Percentiles rank a stretch among this genome's conserved stretches.
These are phyloP conservation scores for Haberlea rhodopensis DNA, from an alignment of 257 asterid genomes.

Conservation along the genomic window DNA sequence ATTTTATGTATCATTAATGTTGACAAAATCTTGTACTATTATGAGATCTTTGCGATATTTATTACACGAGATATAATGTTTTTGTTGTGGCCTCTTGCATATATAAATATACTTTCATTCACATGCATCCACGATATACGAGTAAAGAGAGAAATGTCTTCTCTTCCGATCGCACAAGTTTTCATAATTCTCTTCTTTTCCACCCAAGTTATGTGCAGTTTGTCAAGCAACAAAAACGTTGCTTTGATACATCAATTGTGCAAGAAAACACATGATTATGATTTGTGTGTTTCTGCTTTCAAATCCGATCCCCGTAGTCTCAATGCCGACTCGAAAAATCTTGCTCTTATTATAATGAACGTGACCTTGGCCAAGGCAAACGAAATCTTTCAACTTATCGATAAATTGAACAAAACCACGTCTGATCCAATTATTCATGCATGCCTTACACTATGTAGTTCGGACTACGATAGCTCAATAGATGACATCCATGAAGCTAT, in stretches of 20 bases:
- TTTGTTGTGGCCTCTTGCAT: too few species aligned
- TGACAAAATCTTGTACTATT: too few species aligned
- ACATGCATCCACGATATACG: too few species aligned
- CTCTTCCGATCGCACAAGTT: too few species aligned
- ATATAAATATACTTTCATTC: too few species aligned
- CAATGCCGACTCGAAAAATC: background rate
- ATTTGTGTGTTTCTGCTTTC: background rate
- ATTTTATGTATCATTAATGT: too few species aligned
- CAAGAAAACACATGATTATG: background rate
- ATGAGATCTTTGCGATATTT: too few species aligned
- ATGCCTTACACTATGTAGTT: background rate
- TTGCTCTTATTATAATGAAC: background rate
- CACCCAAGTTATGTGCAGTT: background rate
- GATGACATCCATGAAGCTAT: background rate
- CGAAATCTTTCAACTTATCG: background rate
- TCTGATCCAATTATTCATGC: background rate
- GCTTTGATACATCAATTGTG: background rate
- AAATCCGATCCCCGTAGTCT: background rate
- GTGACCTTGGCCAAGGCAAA: background rate
- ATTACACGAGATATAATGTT: too few species aligned
- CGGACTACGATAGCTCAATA: background rate
- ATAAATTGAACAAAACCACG: background rate
- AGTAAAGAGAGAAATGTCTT: too few species aligned
- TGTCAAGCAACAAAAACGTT: background rate
- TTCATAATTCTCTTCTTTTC: background rate